A percentile compares a stretch with the other conserved stretches of the same genome.
phyloP scores from a whole-genome alignment of 352 stramenopile genomes.

The Pythium chondricola region DNA sequence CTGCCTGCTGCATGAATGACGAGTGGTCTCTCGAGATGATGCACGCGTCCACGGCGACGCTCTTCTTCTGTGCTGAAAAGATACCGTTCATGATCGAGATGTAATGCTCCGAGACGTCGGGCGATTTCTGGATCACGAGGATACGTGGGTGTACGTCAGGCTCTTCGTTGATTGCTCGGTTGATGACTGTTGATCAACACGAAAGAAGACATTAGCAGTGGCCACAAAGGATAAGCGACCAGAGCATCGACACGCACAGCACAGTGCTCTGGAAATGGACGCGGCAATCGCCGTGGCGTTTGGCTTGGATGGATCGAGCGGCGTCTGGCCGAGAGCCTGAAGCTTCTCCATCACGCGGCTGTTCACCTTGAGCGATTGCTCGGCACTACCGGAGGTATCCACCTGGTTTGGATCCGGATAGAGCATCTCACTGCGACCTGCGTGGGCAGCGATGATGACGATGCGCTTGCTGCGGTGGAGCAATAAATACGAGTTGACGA shows the following conservation, averaged over 20 bases:
- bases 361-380: slow-evolving; percentile 72
- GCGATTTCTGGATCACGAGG: slow-evolving; percentile 76
- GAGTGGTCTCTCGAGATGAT: slow-evolving; percentile 71
- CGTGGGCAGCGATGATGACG: slow-evolving; percentile 76
- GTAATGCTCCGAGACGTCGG: slow-evolving; percentile 83
- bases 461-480: slow-evolving; percentile 83
- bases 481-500: slow-evolving; percentile 83
- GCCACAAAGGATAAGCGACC: background rate
- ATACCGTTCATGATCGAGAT: slow-evolving; percentile 90
- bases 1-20: slow-evolving; percentile 84
- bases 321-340: slow-evolving; percentile 41
- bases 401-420: slow-evolving; percentile 64
- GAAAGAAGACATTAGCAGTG: background rate
- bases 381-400: slow-evolving; percentile 54
- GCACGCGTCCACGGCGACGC: slow-evolving; percentile 74
- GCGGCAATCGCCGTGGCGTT: slow-evolving; percentile 68
- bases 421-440: slow-evolving; percentile 61
- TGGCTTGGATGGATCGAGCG: slow-evolving; percentile 40
- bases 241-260: slow-evolving; percentile 43
- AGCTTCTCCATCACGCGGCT: slow-evolving; percentile 65
- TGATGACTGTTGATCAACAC: slow-evolving; percentile 57
- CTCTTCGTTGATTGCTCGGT: slow-evolving; percentile 76
- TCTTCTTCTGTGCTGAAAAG: slow-evolving; percentile 87
- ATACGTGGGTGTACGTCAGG: slow-evolving; percentile 72
- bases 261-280: slow-evolving; percentile 70